Conservation (phyloP, 352 stramenopile species). For the Globisporangium irregulare region DNA sequence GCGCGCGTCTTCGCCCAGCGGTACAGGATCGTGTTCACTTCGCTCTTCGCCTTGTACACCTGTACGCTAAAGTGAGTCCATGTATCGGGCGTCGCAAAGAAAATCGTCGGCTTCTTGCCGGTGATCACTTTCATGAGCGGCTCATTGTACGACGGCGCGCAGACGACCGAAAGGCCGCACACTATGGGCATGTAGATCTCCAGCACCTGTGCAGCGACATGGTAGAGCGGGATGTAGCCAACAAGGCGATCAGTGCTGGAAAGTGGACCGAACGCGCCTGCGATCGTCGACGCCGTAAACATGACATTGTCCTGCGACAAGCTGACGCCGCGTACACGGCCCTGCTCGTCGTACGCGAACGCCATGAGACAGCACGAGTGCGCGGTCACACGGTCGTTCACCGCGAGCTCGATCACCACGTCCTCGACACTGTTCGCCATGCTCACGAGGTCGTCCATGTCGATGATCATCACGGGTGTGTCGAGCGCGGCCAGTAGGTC, state of each 20-base stretch:
- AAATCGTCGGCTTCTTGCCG: conserved; percentile 56
- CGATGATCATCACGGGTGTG: conserved; percentile 44
- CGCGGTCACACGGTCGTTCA: conserved; percentile 30
- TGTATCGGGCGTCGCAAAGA: conserved; percentile 75
- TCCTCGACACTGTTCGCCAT: conserved; percentile 29
- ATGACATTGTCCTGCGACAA: conserved; percentile 85
- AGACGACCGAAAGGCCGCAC: conserved; percentile 58
- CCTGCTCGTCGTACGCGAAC: conserved; percentile 62
- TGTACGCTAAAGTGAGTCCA: conserved; percentile 68
- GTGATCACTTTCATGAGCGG: conserved; percentile 55
- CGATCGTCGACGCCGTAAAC: conserved; percentile 70
- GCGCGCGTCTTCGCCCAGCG: conserved; percentile 77
- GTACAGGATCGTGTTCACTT: conserved; percentile 68
- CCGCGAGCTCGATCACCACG: conserved; percentile 24
- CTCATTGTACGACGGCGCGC: conserved; percentile 41
- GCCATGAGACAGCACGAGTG: conserved; percentile 49
- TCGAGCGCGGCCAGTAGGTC: conserved; percentile 23
- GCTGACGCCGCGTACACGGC: conserved; percentile 43
- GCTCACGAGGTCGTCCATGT: conserved; percentile 35
- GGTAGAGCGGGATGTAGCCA: conserved; percentile 66
- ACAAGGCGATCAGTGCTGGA: conserved; percentile 49
- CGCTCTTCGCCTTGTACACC: conserved; percentile 70
- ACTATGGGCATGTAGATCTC: conserved; percentile 75
- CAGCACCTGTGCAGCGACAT: conserved; percentile 65
- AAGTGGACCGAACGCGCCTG: conserved; percentile 52